Percentiles rank a stretch among this genome's conserved stretches.
Conservation (phyloP, 2,329 filamentous ascomycete species). For the Colletotrichum magnum region DNA sequence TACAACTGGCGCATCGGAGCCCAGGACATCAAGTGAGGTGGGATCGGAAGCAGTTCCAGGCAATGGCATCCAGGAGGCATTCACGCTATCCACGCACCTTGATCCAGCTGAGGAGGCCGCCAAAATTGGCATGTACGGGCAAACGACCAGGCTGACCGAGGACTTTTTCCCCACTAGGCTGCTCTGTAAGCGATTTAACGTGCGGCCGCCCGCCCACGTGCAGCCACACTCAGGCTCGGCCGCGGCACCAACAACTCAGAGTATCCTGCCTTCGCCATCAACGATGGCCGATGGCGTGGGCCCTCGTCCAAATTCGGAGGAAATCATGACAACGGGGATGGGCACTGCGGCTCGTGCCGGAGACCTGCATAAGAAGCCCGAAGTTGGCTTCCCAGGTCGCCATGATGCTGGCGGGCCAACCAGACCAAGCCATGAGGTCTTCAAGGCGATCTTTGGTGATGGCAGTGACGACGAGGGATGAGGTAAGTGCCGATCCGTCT, state of each 20-base stretch:
- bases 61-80: conserved; percentile 57
- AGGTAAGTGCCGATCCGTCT: conserved; percentile 19
- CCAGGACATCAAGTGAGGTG: conserved; percentile 44
- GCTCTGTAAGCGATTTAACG: conserved; percentile 94
- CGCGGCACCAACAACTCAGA: neutral
- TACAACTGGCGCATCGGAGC: conserved; percentile 75
- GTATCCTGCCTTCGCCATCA: neutral
- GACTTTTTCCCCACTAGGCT: conserved; percentile 86
- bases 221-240: conserved; percentile 62
- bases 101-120: conserved; percentile 91
- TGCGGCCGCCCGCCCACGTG: conserved; percentile 81
- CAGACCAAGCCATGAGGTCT: conserved; percentile 62
- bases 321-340: neutral
- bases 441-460: conserved; percentile 94
- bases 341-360: neutral
- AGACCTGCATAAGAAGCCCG: neutral
- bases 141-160: conserved; percentile 80
- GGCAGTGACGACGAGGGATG: conserved; percentile 74
- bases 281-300: neutral
- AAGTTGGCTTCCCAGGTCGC: conserved; percentile 11
- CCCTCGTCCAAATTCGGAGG: too few relatives aligned
- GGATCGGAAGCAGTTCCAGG: conserved; percentile 39
- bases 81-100: conserved; percentile 68
- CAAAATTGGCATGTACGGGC: conserved; percentile 91
- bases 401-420: conserved; percentile 1